These are phyloP conservation scores for Coemansia sp. DNA, from an alignment of 192 early-diverging fungal genomes.

Conservation along the genomic window DNA sequence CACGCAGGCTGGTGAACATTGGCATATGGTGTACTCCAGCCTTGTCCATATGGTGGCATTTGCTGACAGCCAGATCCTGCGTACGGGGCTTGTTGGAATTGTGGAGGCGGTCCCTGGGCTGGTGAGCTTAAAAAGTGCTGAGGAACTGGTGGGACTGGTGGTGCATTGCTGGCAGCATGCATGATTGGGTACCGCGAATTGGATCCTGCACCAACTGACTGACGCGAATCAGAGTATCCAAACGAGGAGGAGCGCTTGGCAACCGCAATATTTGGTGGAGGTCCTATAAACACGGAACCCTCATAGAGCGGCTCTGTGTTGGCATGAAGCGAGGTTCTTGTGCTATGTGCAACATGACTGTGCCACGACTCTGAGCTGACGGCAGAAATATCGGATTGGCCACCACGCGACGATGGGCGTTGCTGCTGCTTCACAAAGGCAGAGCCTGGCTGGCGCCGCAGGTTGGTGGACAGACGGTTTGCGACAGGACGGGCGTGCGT, in stretches of 20 bases:
- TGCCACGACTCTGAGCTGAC: slow-evolving; percentile 50
- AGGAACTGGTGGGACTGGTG: slow-evolving; percentile 47
- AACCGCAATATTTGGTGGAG: slow-evolving; percentile 10
- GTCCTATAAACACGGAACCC: slow-evolving; percentile 25
- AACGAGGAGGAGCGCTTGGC: slow-evolving; percentile 28
- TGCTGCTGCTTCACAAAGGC: slow-evolving; percentile 22
- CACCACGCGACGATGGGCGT: slow-evolving; percentile 8
- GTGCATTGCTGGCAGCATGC: not conserved
- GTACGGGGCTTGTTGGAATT: slow-evolving; percentile 1
- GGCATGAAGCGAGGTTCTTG: slow-evolving; percentile 23
- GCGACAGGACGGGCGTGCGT: not conserved
- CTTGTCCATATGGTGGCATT: slow-evolving; percentile 2
- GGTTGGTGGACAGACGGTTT: slow-evolving; percentile 7
- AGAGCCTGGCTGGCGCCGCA: slow-evolving; percentile 25
- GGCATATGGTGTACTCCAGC: slow-evolving; percentile 6
- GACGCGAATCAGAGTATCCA: slow-evolving; percentile 11
- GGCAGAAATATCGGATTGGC: slow-evolving; percentile 14
- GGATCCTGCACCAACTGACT: not conserved
- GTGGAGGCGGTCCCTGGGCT: slow-evolving; percentile 3
- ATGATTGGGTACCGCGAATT: slow-evolving; percentile 2
- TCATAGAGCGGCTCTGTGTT: slow-evolving; percentile 32
- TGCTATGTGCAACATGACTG: slow-evolving; percentile 32
- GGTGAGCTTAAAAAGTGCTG: not conserved
- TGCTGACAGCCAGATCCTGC: slow-evolving; percentile 5
- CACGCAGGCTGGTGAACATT: not conserved